phyloP scores from a whole-genome alignment of 106 monocot species.

The Vanilla planifolia region DNA sequence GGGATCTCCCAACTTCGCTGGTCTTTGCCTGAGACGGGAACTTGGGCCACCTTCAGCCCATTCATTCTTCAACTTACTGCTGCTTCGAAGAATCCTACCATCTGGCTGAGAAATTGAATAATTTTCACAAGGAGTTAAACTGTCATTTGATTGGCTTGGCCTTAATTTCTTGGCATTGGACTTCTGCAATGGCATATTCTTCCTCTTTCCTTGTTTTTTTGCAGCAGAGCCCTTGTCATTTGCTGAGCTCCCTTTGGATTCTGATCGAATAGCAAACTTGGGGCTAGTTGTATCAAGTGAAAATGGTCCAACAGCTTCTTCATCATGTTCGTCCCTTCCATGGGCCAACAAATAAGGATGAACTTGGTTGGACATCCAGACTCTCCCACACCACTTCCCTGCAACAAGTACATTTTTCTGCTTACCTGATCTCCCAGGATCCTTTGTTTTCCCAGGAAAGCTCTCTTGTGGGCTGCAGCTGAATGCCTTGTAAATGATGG shows the following conservation, averaged over 20 bases:
- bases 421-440: conserved; percentile 22
- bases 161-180: conserved; percentile 26
- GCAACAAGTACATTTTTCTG: conserved; percentile 59
- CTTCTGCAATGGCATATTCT: conserved; percentile 23
- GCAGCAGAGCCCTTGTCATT: not conserved
- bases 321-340: conserved; percentile 13
- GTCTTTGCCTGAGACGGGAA: conserved; percentile 17
- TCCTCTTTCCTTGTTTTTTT: conserved; percentile 28
- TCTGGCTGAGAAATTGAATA: conserved; percentile 6
- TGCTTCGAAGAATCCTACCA: conserved; percentile 41
- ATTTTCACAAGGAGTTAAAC: no score
- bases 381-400: conserved; percentile 86
- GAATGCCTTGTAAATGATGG: conserved; percentile 67
- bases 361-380: conserved; percentile 83
- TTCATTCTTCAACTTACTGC: conserved; percentile 15
- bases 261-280: not conserved
- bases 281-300: conserved; percentile 1
- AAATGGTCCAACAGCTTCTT: conserved; percentile 16
- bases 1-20: conserved; percentile 9
- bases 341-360: conserved; percentile 60
- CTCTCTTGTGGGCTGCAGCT: conserved; percentile 22
- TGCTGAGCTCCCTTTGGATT: conserved; percentile 6
- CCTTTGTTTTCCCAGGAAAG: conserved; percentile 23
- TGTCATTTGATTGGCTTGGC: conserved; percentile 1
- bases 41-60: conserved; percentile 27